Conservation (phyloP, 2,329 filamentous ascomycete genomes). For the Clonostachys rhizophaga region DNA sequence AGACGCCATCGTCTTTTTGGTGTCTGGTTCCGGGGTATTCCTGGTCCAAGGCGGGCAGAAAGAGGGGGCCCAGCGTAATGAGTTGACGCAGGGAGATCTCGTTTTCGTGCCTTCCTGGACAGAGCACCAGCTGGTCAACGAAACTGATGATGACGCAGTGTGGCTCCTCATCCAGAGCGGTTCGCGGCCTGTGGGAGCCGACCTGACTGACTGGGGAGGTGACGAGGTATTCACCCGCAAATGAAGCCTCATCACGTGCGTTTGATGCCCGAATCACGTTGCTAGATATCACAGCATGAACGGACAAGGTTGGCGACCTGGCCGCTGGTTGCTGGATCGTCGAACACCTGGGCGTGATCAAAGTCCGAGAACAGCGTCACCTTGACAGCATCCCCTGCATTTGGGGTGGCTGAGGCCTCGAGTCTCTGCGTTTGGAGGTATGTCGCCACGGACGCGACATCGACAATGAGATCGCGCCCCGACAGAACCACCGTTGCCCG, state of each 20-base stretch:
- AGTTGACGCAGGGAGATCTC: constrained; percentile 61
- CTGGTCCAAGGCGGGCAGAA: constrained; percentile 52
- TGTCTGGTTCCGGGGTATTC: constrained; percentile 55
- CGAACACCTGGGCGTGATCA: constrained; percentile 62
- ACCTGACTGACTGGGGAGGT: constrained; percentile 59
- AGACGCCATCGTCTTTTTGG: constrained; percentile 67
- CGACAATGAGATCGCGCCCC: constrained; percentile 60
- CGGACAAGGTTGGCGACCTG: constrained; percentile 20
- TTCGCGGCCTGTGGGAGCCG: constrained; percentile 54
- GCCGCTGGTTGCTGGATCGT: constrained; percentile 19
- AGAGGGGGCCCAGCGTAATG: constrained; percentile 44
- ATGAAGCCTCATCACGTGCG: constrained; percentile 1
- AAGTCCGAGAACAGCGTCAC: constrained; percentile 55
- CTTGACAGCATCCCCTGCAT: constrained; percentile 34
- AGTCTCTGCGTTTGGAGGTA: constrained; percentile 36
- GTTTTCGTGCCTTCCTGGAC: constrained; percentile 65
- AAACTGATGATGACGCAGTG: constrained; percentile 52
- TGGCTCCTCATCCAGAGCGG: constrained; percentile 65
- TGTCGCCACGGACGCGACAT: constrained; percentile 50
- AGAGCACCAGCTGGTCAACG: constrained; percentile 67
- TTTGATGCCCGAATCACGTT: background rate
- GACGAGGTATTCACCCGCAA: constrained; percentile 22
- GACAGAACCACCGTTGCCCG: constrained; percentile 53
- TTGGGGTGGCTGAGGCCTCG: constrained; percentile 6
- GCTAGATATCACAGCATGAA: constrained; percentile 11